A percentile compares a stretch with the other conserved stretches of the same genome.
Conservation (phyloP, 805 yeast genomes). For the Cyberlindnera japonica region DNA sequence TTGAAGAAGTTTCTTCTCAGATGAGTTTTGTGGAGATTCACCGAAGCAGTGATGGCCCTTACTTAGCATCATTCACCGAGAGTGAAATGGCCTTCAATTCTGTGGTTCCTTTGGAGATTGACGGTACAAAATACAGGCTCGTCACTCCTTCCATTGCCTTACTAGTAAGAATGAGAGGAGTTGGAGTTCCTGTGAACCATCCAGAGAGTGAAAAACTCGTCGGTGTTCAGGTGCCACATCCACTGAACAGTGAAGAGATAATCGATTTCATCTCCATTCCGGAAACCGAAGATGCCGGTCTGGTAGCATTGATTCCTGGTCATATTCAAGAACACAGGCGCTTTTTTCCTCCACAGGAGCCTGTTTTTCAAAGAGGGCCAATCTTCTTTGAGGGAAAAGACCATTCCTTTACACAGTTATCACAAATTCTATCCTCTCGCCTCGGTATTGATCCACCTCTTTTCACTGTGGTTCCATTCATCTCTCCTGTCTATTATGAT, state of each 20-base stretch:
- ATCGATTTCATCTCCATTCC: conserved; percentile 9
- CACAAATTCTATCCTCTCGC: neutral
- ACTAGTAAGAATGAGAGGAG: conserved; percentile 14
- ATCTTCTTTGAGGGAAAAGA: conserved; percentile 8
- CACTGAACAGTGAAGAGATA: neutral
- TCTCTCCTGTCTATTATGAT: neutral
- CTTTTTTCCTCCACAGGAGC: conserved; percentile 4
- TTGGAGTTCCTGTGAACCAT: conserved; percentile 22
- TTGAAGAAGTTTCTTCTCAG: neutral
- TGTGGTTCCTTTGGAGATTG: conserved; percentile 12
- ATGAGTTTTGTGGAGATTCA: conserved; percentile 1
- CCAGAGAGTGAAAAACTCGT: conserved; percentile 4
- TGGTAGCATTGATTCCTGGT: conserved; percentile 22
- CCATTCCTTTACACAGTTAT: conserved; percentile 9
- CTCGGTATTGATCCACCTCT: neutral
- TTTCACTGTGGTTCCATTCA: neutral
- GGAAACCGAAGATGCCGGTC: neutral
- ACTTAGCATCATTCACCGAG: neutral
- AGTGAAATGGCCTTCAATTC: neutral
- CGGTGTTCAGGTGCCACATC: conserved; percentile 3
- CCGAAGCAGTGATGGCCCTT: neutral
- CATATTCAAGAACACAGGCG: conserved; percentile 19
- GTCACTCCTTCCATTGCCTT: conserved; percentile 17
- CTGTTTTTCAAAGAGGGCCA: conserved; percentile 6
- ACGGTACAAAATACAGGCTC: conserved; percentile 4